Evolutionary conservation across 78 protist genomes (phyloP), one percentile per base, ranked within the genome.

Genomic region (Ministeria vibrans): DNA sequence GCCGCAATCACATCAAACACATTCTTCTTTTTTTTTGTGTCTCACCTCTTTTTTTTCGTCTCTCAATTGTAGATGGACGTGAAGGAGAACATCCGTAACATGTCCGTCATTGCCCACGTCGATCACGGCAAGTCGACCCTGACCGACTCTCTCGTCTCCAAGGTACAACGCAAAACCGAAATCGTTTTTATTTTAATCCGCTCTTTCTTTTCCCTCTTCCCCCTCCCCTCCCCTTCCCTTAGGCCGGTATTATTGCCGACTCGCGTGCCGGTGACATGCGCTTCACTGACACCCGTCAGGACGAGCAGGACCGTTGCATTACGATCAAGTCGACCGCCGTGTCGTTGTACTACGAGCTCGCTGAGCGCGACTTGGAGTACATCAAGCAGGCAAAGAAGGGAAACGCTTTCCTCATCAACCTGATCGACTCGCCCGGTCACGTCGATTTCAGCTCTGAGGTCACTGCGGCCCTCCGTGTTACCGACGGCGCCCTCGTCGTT

Each of bases 401-500:
- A 23, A 76, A 79, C 62, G 86, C 75, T 75, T 95, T 94, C 88
- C 86, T 97, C 34, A 95, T 97, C 91, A 97, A 97, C 92, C 86
- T 97, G 43, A 95, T 97, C 89, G 99, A 95, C 84, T 92, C 97
- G n/a, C 97, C 98, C 63, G 98, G 99, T 30, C 98, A 98, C 96
- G 98, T 97, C 34, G 99, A 97, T 83, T 95, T 95, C 90, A 85
- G 93, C 13, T 94, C 98, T 36, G 99, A 98, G 90, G 99, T 98
- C 41, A 95, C 99, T 55, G 98, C 99, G 30, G 99, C 99, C 53
- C 99, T 98, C 66, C 98, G 99, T 86, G 98, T 98, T 44, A 96
- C 99, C 53, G 99, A 98, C 86, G 99, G 99, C 73, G 99, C 99
- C 53, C 89, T 97, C n/a, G 98, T 97, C 80, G 99, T 98, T 74